Conservation (phyloP, 2,329 filamentous ascomycete species). For the Atkinsonella hypoxylon region DNA sequence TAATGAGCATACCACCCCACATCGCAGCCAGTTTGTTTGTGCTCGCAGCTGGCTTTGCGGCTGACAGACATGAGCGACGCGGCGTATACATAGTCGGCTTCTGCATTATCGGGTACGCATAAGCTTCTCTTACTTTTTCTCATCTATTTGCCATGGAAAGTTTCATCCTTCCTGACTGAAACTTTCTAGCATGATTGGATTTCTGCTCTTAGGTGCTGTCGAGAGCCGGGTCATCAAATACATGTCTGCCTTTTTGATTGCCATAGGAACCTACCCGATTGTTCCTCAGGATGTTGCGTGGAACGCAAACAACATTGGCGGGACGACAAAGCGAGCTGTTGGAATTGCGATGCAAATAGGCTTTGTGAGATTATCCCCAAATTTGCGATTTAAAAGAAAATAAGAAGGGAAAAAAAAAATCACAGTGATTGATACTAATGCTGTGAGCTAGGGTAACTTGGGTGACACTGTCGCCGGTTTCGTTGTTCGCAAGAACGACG, state of each 20-base stretch:
- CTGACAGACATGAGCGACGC: constrained; percentile 24
- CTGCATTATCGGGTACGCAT: constrained; percentile 22
- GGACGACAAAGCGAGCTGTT: constrained; percentile 40
- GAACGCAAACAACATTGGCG: constrained; percentile 48
- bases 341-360: constrained; percentile 45
- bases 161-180: not conserved
- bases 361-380: constrained; percentile 15
- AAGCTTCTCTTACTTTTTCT: not conserved
- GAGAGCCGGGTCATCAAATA: constrained; percentile 32
- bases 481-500: constrained; percentile 27
- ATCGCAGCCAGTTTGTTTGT: constrained; percentile 25
- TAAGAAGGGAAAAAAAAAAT: no score
- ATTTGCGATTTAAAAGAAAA: no score
- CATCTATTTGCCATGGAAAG: no score
- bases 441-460: constrained; percentile 21
- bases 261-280: constrained; percentile 34
- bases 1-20: constrained; percentile 28
- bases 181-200: constrained; percentile 18
- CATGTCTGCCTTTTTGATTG: constrained; percentile 32
- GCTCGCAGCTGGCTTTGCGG: constrained; percentile 29
- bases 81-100: constrained; percentile 27
- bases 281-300: constrained; percentile 44
- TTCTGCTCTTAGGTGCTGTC: constrained; percentile 19
- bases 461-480: constrained; percentile 24
- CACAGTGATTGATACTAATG: constrained; percentile 7